phyloP scores from a whole-genome alignment of 2,329 filamentous ascomycete species.

The Metarhizium rileyi region DNA sequence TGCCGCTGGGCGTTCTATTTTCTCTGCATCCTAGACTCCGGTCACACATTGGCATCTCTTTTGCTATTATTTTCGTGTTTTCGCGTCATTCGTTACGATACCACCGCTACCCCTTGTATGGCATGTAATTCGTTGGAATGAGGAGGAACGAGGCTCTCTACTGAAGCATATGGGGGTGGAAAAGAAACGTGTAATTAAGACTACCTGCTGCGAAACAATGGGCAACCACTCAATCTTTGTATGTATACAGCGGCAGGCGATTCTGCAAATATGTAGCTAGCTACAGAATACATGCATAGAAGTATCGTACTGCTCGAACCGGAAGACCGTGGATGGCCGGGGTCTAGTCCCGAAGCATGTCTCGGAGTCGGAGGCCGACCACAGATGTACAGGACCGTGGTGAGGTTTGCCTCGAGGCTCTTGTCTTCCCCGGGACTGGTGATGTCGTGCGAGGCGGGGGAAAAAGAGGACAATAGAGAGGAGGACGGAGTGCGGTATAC shows the following conservation, averaged over 20 bases:
- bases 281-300: constrained; percentile 3
- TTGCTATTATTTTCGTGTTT: constrained; percentile 13
- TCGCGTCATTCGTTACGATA: constrained; percentile 8
- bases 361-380: too few species aligned
- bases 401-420: too few species aligned
- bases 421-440: too few species aligned
- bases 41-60: constrained; percentile 19
- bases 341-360: too few species aligned
- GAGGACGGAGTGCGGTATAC: too few species aligned
- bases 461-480: too few species aligned
- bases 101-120: constrained; percentile 13
- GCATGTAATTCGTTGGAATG: constrained; percentile 2
- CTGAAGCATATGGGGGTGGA: not conserved
- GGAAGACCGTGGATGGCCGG: not conserved
- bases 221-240: constrained; percentile 1
- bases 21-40: constrained; percentile 26
- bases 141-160: not conserved
- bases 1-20: constrained; percentile 15
- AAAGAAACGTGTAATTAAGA: not conserved
- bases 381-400: too few species aligned
- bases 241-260: not conserved
- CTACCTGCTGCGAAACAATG: not conserved
- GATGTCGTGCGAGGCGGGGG: too few species aligned
- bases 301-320: not conserved
- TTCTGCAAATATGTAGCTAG: constrained; percentile 7